These are phyloP conservation scores for Pharnaceum exiguum DNA, from an alignment of 148 eudicot species.

Conservation along the genomic window DNA sequence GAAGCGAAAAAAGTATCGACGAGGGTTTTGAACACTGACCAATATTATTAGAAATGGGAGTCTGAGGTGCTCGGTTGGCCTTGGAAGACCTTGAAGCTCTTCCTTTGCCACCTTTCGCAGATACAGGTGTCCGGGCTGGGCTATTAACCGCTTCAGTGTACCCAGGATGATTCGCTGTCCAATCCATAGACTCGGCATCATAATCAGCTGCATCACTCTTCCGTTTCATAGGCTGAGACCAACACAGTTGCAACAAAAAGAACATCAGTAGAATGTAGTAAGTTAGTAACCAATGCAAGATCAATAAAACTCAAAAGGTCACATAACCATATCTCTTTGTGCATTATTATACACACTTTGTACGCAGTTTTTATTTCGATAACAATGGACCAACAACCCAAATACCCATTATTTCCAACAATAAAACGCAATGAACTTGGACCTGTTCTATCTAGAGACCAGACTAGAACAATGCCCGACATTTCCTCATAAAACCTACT, in stretches of 20 bases:
- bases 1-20: not conserved
- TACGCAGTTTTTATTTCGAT: no score
- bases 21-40: slow-evolving; percentile 42
- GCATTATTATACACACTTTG: no score
- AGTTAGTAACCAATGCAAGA: not conserved
- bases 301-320: no score
- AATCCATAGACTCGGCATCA: slow-evolving; percentile 45
- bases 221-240: slow-evolving; percentile 61
- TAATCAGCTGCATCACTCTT: slow-evolving; percentile 46
- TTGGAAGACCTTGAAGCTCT: slow-evolving; percentile 53
- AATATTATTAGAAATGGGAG: slow-evolving; percentile 47
- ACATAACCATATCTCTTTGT: no score
- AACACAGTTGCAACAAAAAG: slow-evolving; percentile 5
- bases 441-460: no score
- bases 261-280: slow-evolving; percentile 11
- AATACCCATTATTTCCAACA: no score
- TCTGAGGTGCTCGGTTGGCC: slow-evolving; percentile 46
- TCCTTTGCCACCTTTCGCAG: slow-evolving; percentile 63
- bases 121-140: slow-evolving; percentile 64
- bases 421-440: no score
- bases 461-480: no score
- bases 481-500: no score
- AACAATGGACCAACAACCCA: no score
- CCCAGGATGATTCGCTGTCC: slow-evolving; percentile 39
- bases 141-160: slow-evolving; percentile 40